phyloP scores from a whole-genome alignment of 2,329 filamentous ascomycete genomes.

The Cladosporium phlei region DNA sequence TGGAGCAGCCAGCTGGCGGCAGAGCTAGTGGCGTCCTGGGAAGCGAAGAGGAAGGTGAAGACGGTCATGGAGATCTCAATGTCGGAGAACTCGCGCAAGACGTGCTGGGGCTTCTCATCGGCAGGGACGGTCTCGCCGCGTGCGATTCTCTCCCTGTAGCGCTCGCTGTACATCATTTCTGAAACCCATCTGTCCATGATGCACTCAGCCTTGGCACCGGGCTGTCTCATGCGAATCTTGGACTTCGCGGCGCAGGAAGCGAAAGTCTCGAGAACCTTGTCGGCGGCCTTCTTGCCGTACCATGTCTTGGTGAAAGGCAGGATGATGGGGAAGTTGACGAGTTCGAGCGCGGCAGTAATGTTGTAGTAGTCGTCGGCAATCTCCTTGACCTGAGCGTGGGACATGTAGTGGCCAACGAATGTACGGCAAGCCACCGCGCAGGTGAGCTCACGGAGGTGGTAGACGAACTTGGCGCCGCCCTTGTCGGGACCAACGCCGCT shows the following conservation, averaged over 20 bases:
- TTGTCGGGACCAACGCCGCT: conserved; percentile 41
- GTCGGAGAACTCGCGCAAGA: conserved; percentile 83
- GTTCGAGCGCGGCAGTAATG: conserved; percentile 89
- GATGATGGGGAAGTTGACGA: conserved; percentile 98
- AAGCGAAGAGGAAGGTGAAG: conserved; percentile 95
- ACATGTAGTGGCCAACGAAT: conserved; percentile 96
- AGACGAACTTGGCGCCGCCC: conserved; percentile 79
- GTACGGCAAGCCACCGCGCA: conserved; percentile 91
- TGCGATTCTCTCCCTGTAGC: conserved; percentile 72
- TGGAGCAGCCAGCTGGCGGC: conserved; percentile 95
- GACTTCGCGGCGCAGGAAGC: conserved; percentile 87
- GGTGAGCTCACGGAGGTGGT: conserved; percentile 88
- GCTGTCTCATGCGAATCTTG: conserved; percentile 71
- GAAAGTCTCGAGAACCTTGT: conserved; percentile 88
- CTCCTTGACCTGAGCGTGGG: conserved; percentile 83
- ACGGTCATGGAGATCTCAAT: conserved; percentile 89
- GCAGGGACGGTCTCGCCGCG: conserved; percentile 63
- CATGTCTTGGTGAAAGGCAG: conserved; percentile 91
- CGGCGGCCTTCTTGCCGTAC: conserved; percentile 93
- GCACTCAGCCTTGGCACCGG: conserved; percentile 79
- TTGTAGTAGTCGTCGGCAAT: conserved; percentile 96
- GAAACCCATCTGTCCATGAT: conserved; percentile 96
- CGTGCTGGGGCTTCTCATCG: conserved; percentile 72
- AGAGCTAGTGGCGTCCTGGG: conserved; percentile 92
- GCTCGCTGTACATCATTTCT: conserved; percentile 78